Conservation (phyloP, 768 basidiomycete species). For the Mycena latifolia region DNA sequence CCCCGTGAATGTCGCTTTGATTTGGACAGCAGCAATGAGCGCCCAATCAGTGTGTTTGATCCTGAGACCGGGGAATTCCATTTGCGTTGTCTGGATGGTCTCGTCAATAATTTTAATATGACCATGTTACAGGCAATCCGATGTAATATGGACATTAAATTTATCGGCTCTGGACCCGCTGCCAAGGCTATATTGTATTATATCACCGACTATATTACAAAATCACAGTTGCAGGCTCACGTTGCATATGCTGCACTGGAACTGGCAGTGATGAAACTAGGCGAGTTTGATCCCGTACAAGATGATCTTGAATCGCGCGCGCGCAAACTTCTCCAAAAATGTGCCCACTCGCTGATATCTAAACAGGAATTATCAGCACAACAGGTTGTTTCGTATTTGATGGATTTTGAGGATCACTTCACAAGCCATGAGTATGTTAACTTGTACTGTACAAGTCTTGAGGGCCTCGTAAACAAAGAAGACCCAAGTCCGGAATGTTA, state of each 20-base stretch:
- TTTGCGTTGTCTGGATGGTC: neutral
- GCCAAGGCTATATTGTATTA: constrained; percentile 1
- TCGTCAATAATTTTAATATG: neutral
- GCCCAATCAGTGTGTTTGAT: neutral
- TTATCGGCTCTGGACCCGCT: neutral
- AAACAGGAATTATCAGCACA: neutral
- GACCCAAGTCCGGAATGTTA: constrained; percentile 1
- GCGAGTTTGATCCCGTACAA: neutral
- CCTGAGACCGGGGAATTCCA: neutral
- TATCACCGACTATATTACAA: constrained; percentile 4
- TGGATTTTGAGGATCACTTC: constrained; percentile 1
- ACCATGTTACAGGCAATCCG: neutral
- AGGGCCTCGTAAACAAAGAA: neutral
- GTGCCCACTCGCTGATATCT: neutral
- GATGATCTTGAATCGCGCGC: neutral
- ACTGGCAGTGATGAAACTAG: neutral
- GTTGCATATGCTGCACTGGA: constrained; percentile 3
- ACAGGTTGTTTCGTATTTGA: neutral
- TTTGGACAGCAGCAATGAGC: neutral
- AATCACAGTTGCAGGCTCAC: constrained; percentile 3
- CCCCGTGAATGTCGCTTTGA: neutral
- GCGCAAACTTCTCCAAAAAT: neutral
- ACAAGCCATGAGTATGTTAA: neutral
- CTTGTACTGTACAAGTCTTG: neutral
- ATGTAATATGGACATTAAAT: constrained; percentile 1